Evolutionary conservation across 306 rosid genomes (phyloP).

Genomic region (Trifolium fragiferum): DNA sequence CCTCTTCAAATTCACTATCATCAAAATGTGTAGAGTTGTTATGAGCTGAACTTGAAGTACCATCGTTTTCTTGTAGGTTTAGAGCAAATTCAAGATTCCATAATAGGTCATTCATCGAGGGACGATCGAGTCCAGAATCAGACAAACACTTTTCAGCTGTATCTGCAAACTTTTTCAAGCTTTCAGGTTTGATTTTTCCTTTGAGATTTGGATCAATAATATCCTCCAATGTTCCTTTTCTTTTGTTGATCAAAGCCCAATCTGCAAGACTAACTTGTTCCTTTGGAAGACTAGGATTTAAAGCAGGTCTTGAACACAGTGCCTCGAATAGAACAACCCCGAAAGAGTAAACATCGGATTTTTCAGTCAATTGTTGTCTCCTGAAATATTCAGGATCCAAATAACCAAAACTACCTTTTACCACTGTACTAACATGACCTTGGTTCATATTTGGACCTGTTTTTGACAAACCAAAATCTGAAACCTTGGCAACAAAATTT

Average conservation of each 20-base stretch:
- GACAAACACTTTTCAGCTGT: conserved; percentile 62
- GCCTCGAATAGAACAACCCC: conserved; percentile 64
- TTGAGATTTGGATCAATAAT: conserved; percentile 56
- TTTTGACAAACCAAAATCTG: conserved; percentile 64
- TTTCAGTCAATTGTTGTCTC: conserved; percentile 63
- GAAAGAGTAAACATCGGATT: conserved; percentile 63
- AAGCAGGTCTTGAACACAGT: conserved; percentile 56
- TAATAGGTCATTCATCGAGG: conserved; percentile 61
- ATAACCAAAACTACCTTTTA: conserved; percentile 68
- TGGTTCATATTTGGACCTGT: conserved; percentile 58
- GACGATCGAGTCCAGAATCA: conserved; percentile 54
- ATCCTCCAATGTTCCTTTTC: conserved; percentile 53
- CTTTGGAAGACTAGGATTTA: conserved; percentile 54
- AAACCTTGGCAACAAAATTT: conserved; percentile 64
- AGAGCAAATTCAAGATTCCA: conserved; percentile 70
- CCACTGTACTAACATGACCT: conserved; percentile 63
- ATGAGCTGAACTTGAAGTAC: background rate
- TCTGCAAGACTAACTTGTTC: conserved; percentile 65
- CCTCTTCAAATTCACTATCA: conserved; percentile 39
- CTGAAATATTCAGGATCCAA: conserved; percentile 67
- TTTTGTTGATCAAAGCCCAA: conserved; percentile 54
- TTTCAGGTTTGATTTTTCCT: conserved; percentile 50
- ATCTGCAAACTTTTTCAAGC: conserved; percentile 59
- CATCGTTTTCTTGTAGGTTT: conserved; percentile 43
- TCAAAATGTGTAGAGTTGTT: background rate